These are phyloP conservation scores for Pichia sp. DNA, from an alignment of 1,139 yeast species.

Conservation along the genomic window DNA sequence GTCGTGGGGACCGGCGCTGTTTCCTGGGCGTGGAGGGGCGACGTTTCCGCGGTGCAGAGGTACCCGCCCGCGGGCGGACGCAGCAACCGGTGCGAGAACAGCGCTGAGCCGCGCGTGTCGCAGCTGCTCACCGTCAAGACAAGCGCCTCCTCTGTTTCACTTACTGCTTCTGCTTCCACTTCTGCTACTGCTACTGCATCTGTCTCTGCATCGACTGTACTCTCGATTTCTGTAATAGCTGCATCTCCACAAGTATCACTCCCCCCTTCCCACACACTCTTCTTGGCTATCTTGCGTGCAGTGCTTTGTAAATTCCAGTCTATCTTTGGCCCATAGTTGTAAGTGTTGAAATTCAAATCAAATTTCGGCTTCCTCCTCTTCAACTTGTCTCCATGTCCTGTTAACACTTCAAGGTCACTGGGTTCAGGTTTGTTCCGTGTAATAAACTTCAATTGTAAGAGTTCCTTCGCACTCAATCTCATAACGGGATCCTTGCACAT, in stretches of 20 bases:
- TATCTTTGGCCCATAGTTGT: slow-evolving; percentile 21
- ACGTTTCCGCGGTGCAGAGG: not conserved
- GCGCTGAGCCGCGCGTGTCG: not conserved
- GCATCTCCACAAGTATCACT: not conserved
- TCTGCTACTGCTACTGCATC: not conserved
- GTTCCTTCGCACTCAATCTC: slow-evolving; percentile 50
- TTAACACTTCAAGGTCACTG: slow-evolving; percentile 12
- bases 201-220: not conserved
- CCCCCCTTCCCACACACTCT: not conserved
- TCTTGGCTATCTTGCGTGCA: not conserved
- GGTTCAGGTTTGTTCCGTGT: slow-evolving; percentile 34
- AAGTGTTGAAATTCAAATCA: slow-evolving; percentile 18
- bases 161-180: not conserved
- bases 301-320: slow-evolving; percentile 19
- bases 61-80: not conserved
- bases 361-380: slow-evolving; percentile 21
- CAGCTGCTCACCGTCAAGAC: not conserved
- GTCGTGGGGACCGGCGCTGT: too few species aligned
- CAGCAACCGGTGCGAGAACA: not conserved
- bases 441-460: slow-evolving; percentile 58
- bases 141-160: too few species aligned
- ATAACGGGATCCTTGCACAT: slow-evolving; percentile 52
- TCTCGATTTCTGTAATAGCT: not conserved
- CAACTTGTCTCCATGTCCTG: slow-evolving; percentile 11
- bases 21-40: not conserved